Evolutionary conservation across 176 grass and related monocot genomes (phyloP).

Genomic region (Oryza glumipatula): DNA sequence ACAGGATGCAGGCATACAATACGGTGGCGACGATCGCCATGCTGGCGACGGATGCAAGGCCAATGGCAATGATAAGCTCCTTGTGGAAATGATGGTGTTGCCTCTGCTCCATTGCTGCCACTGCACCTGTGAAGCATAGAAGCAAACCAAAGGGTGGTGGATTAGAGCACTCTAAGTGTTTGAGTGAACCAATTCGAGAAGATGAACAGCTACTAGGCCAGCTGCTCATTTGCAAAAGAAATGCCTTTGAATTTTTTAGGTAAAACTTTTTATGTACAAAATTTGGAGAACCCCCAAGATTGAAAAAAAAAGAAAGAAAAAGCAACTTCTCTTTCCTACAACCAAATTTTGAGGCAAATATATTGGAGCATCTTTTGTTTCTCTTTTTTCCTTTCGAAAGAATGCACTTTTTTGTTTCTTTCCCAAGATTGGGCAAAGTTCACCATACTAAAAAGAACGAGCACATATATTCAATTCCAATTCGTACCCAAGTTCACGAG

Average conservation of each 20-base stretch:
- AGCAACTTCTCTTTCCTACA: neutral
- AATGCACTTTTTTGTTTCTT: neutral
- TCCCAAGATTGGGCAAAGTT: neutral
- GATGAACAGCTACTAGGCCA: neutral
- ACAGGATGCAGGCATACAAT: slow-evolving; percentile 63
- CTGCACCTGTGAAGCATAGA: slow-evolving; percentile 29
- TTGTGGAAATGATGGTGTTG: slow-evolving; percentile 61
- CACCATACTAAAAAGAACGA: neutral
- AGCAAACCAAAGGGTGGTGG: slow-evolving; percentile 9
- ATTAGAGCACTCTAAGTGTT: neutral
- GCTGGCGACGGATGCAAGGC: slow-evolving; percentile 60
- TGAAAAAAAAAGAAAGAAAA: neutral
- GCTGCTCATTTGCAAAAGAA: neutral
- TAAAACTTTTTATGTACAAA: neutral
- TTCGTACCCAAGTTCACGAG: neutral
- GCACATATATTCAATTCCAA: neutral
- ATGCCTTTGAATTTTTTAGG: neutral
- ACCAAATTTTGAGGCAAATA: slow-evolving; percentile 4
- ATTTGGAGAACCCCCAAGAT: neutral
- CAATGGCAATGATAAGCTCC: slow-evolving; percentile 66
- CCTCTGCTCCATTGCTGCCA: slow-evolving; percentile 45
- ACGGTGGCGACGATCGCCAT: slow-evolving; percentile 44
- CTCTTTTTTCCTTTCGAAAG: neutral
- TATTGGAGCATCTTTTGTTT: slow-evolving; percentile 3
- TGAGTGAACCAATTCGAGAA: neutral